Conservation (phyloP, 805 yeast genomes). For the Cephaloascus albidus region DNA sequence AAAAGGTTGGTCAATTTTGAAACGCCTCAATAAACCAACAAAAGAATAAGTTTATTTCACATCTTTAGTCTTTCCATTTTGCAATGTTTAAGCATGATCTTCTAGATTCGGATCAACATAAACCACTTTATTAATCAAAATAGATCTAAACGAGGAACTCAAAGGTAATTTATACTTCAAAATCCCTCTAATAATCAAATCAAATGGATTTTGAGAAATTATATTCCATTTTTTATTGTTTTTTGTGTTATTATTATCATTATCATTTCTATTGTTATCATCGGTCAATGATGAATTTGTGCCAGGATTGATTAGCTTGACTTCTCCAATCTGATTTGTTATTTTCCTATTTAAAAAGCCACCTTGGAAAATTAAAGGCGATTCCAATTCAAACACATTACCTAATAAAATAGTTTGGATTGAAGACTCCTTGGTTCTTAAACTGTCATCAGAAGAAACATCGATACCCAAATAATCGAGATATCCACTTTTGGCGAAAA, state of each 20-base stretch:
- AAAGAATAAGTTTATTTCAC: too few species aligned
- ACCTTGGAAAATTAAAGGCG: slow-evolving; percentile 68
- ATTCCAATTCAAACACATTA: slow-evolving; percentile 52
- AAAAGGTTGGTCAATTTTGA: too few species aligned
- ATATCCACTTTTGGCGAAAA: slow-evolving; percentile 69
- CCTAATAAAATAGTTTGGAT: slow-evolving; percentile 73
- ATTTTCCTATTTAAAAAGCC: slow-evolving; percentile 61
- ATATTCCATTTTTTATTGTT: slow-evolving; percentile 57
- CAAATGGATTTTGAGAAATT: slow-evolving; percentile 74
- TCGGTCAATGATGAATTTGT: slow-evolving; percentile 3
- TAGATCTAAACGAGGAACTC: slow-evolving; percentile 35
- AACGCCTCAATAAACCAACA: too few species aligned
- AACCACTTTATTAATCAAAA: slow-evolving; percentile 51
- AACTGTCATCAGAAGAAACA: slow-evolving; percentile 8
- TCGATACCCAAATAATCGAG: slow-evolving; percentile 13
- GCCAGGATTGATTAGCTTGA: slow-evolving; percentile 72
- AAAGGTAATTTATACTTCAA: slow-evolving; percentile 72
- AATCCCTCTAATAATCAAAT: slow-evolving; percentile 74
- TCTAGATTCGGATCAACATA: slow-evolving; percentile 39
- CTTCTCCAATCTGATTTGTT: slow-evolving; percentile 53
- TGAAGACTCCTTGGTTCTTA: slow-evolving; percentile 3
- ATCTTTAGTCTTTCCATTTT: too few species aligned
- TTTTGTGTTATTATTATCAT: not conserved
- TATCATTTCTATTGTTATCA: not conserved
- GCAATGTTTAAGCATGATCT: too few species aligned